Evolutionary conservation across 179 eudicot species (phyloP).

Genomic region (Beta corolliflora): DNA sequence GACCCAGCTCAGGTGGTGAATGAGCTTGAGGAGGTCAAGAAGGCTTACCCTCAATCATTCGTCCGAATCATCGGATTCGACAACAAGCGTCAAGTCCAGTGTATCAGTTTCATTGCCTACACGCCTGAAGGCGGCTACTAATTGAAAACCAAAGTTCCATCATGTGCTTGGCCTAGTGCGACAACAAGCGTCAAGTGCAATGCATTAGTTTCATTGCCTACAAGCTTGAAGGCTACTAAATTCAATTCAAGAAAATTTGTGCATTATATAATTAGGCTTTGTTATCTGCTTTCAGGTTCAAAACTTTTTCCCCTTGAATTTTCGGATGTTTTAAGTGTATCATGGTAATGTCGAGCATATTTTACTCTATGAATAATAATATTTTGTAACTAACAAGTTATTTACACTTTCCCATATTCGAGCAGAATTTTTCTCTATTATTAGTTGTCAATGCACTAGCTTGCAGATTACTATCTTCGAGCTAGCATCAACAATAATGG

Average conservation of each 20-base stretch:
- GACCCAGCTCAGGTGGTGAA: conserved; percentile 61
- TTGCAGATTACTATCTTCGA: no score
- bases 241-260: neutral
- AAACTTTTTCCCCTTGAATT: neutral
- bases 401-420: neutral
- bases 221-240: conserved; percentile 29
- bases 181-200: no score
- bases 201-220: conserved; percentile 58
- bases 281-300: conserved; percentile 3
- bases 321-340: conserved; percentile 7
- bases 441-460: no score
- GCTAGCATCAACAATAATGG: no score
- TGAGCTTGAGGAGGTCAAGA: conserved; percentile 66
- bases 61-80: conserved; percentile 78
- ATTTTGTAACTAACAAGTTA: neutral
- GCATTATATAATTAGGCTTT: conserved; percentile 1
- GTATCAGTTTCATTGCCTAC: conserved; percentile 57
- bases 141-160: no score
- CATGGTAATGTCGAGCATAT: conserved; percentile 6
- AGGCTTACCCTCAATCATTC: conserved; percentile 68
- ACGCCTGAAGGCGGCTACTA: conserved; percentile 28
- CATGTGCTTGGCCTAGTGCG: no score
- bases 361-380: neutral
- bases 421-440: neutral
- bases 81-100: conserved; percentile 67